Percentiles rank a stretch among this genome's conserved stretches.
phyloP scores from a whole-genome alignment of 73 alveolate genomes.

The Halteria grandinella region DNA sequence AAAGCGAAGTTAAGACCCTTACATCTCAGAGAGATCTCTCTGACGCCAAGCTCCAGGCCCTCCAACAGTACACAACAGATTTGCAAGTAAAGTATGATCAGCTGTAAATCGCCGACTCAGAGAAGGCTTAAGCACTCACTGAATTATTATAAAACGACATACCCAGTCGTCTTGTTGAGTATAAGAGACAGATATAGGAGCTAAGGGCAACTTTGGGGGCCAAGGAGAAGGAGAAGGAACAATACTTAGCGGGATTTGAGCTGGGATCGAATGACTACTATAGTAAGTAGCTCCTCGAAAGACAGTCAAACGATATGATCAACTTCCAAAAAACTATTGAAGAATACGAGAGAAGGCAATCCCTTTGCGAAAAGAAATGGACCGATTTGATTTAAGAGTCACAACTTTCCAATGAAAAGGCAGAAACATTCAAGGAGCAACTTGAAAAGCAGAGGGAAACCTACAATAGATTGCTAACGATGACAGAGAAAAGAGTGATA shows the following conservation, averaged over 20 bases:
- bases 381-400: conserved; percentile 29
- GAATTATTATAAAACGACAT: conserved; percentile 40
- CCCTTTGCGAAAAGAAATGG: conserved; percentile 49
- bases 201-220: conserved; percentile 2
- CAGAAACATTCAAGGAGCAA: conserved; percentile 7
- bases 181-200: conserved; percentile 16
- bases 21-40: not conserved
- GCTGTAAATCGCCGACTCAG: not conserved
- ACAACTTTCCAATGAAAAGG: conserved; percentile 3
- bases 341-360: conserved; percentile 50
- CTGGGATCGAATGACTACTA: conserved; percentile 36
- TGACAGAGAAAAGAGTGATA: conserved; percentile 49
- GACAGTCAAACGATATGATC: conserved; percentile 8
- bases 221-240: conserved; percentile 39
- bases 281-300: conserved; percentile 23
- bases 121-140: conserved; percentile 22
- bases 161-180: conserved; percentile 24
- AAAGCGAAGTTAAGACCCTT: not conserved
- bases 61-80: conserved; percentile 36
- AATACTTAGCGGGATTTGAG: conserved; percentile 17
- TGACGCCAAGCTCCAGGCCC: conserved; percentile 31
- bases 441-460: conserved; percentile 51
- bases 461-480: conserved; percentile 18
- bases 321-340: conserved; percentile 30
- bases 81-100: conserved; percentile 31